phyloP scores from a whole-genome alignment of 768 basidiomycete genomes.

The Xanthoconium stramineum region DNA sequence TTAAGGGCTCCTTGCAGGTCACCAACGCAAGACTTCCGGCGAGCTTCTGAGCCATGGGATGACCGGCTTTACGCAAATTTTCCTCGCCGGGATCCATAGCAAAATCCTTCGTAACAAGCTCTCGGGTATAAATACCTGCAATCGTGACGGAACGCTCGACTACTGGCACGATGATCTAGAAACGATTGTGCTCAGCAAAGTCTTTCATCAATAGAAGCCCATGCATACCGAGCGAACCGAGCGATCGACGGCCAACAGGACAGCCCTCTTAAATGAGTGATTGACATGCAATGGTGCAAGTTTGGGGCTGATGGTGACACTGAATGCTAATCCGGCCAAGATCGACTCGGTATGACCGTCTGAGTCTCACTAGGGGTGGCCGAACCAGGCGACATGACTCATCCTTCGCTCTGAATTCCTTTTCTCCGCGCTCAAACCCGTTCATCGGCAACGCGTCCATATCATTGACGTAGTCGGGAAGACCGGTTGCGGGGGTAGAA shows the following conservation, averaged over 20 bases:
- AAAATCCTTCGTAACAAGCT: conserved; percentile 94
- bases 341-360: conserved; percentile 80
- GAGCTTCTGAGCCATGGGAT: conserved; percentile 94
- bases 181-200: background rate
- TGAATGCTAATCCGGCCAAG: conserved; percentile 62
- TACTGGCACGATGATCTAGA: conserved; percentile 92
- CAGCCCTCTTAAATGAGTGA: conserved; percentile 83
- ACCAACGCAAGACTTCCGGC: conserved; percentile 95
- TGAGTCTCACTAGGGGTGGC: conserved; percentile 61
- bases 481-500: conserved; percentile 45
- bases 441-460: conserved; percentile 78
- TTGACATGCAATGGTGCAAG: conserved; percentile 73
- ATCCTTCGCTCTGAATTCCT: conserved; percentile 49
- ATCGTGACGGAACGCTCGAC: conserved; percentile 98
- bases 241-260: conserved; percentile 87
- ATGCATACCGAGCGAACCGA: conserved; percentile 83
- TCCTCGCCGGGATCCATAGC: conserved; percentile 89
- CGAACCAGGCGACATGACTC: conserved; percentile 61
- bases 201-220: background rate
- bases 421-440: conserved; percentile 55
- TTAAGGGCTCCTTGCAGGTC: conserved; percentile 96
- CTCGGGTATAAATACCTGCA: conserved; percentile 94
- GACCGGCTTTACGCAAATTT: conserved; percentile 86
- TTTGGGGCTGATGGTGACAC: conserved; percentile 80
- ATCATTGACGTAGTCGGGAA: conserved; percentile 78